Conservation (phyloP, 2,329 filamentous ascomycete genomes). For the Xylaria sp. region DNA sequence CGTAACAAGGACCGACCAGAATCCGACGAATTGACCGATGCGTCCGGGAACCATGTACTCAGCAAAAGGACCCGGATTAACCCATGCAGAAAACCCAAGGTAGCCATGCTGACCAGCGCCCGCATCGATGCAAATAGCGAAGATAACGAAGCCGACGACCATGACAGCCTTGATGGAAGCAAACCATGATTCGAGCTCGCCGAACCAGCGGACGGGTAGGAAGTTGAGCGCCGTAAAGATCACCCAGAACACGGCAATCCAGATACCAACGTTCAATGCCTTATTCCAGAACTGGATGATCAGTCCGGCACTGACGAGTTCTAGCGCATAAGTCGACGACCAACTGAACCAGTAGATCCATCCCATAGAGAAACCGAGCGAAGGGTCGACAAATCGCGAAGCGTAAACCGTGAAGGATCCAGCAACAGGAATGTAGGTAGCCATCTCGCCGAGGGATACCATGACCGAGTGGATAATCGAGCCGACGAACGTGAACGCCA, state of each 20-base stretch:
- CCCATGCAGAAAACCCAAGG: conserved; percentile 69
- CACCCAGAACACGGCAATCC: conserved; percentile 68
- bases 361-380: conserved; percentile 70
- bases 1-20: conserved; percentile 63
- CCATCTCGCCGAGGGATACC: conserved; percentile 65
- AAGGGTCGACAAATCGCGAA: conserved; percentile 62
- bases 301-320: conserved; percentile 65
- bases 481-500: conserved; percentile 66
- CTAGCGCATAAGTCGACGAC: conserved; percentile 67
- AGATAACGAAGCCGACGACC: conserved; percentile 69
- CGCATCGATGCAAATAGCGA: conserved; percentile 68
- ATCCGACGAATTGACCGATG: conserved; percentile 60
- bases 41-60: conserved; percentile 51
- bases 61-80: conserved; percentile 61
- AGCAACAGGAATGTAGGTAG: conserved; percentile 69
- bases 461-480: conserved; percentile 72
- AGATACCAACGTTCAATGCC: conserved; percentile 60
- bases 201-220: conserved; percentile 66
- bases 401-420: conserved; percentile 75
- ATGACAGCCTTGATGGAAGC: conserved; percentile 72
- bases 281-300: conserved; percentile 72
- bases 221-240: conserved; percentile 65
- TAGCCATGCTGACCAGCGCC: conserved; percentile 65
- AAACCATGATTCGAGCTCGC: conserved; percentile 75
- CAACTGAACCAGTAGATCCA: conserved; percentile 81